A percentile compares a stretch with the other conserved stretches of the same genome.
phyloP scores from a whole-genome alignment of 2,329 filamentous ascomycete genomes.

The Rhinocladiella similis region DNA sequence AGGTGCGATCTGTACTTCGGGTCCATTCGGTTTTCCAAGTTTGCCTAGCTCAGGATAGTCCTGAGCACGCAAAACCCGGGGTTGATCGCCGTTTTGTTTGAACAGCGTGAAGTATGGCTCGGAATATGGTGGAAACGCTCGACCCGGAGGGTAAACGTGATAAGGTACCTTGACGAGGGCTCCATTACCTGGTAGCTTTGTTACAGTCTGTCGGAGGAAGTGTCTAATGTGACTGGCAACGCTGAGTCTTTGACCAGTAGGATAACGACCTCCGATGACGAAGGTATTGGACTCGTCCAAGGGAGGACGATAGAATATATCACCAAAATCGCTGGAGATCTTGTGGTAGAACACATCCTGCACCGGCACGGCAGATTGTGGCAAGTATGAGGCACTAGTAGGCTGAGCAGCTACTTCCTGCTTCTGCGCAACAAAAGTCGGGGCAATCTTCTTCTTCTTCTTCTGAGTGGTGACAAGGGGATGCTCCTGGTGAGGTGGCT shows the following conservation, averaged over 20 bases:
- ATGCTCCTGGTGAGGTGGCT: neutral
- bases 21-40: too few species aligned
- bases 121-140: constrained; percentile 6
- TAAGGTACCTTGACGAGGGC: constrained; percentile 18
- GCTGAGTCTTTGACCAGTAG: constrained; percentile 24
- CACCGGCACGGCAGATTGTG: constrained; percentile 37
- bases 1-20: too few species aligned
- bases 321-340: constrained; percentile 29
- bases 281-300: constrained; percentile 17
- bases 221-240: constrained; percentile 15
- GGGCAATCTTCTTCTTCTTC: constrained; percentile 24
- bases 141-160: neutral
- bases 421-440: constrained; percentile 16
- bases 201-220: constrained; percentile 15
- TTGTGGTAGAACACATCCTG: constrained; percentile 46
- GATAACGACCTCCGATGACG: constrained; percentile 23
- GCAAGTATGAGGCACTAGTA: constrained; percentile 36
- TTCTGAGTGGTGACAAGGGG: neutral
- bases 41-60: constrained; percentile 17
- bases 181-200: constrained; percentile 5
- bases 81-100: neutral
- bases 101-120: constrained; percentile 22
- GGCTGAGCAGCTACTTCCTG: constrained; percentile 1
- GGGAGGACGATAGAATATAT: constrained; percentile 32
- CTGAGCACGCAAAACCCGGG: constrained; percentile 11